Evolutionary conservation across 805 yeast genomes (phyloP), one percentile per base, ranked within the genome.

Genomic region (Ogataea philodendri): DNA sequence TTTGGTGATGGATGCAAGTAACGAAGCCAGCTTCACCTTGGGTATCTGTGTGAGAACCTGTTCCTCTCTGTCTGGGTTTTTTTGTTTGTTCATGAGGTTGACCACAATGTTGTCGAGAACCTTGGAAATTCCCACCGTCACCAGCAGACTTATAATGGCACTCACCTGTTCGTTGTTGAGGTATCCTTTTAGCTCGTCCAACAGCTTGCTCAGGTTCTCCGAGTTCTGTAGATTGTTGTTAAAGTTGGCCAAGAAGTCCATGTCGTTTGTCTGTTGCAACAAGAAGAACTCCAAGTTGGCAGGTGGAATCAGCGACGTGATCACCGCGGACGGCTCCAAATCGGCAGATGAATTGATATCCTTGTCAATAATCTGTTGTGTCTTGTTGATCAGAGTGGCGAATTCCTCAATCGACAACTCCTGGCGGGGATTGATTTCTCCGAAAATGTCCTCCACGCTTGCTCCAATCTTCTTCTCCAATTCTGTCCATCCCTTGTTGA

Each of bases 401-500:
- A 88, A 78, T 39, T 84, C 83, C 11, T 70, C 75, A 13, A 78
- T 59, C 1, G 81, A 62, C 32, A 90, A 58, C 51, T 81, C 89
- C 13, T 84, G 76, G 45, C 88, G 72, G 21, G 95, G 94, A 44
- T 77, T 80, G 18, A 84, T 63, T 8, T 67, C 69, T 8, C 66
- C 72, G 55, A 87, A 86, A 15, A 77, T 78, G 20, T 66, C 67
- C 19, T 65, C 67, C 3, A 90, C 89, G 4, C 74, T 63, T 1
- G 59, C 54, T 49, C 77, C 76, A 18, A 86, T 74, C 14, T 69
- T 60, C 18, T 67, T 62, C 15, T 75, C 68, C 22, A 85, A 62
- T 21, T 68, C 63, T 15, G 69, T 50, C 88, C 93, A 87, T 0
- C 97, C 97, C 45, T 79, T 76, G 58, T 90, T 88, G 32, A 90